Evolutionary conservation across 2,329 filamentous ascomycete species (phyloP).

Genomic region (Colletotrichum somersetense): DNA sequence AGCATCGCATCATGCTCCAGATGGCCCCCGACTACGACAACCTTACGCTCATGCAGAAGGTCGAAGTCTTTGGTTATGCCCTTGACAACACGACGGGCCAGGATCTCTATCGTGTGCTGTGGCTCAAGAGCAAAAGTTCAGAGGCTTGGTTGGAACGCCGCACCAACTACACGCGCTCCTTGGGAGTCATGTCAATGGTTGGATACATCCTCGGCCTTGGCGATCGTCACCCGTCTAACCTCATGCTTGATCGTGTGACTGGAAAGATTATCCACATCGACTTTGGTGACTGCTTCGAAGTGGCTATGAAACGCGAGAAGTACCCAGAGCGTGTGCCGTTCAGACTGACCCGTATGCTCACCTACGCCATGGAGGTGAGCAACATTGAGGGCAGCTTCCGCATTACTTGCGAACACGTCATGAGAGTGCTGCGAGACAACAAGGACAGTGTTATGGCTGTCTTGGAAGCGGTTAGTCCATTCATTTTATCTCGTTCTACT

Average conservation of each 20-base stretch:
- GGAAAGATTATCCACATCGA: conserved; percentile 99
- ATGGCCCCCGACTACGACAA: conserved; percentile 99
- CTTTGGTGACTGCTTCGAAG: conserved; percentile 99
- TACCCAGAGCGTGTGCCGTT: conserved; percentile 98
- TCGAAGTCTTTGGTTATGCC: conserved; percentile 98
- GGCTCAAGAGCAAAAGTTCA: conserved; percentile 98
- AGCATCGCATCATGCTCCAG: conserved; percentile 99
- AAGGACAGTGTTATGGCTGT: conserved; percentile 99
- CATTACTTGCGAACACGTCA: conserved; percentile 98
- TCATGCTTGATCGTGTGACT: conserved; percentile 96
- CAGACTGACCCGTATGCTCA: conserved; percentile 97
- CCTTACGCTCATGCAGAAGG: conserved; percentile 99
- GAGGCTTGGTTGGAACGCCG: conserved; percentile 97
- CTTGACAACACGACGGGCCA: conserved; percentile 99
- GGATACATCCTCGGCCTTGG: conserved; percentile 98
- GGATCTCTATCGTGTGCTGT: conserved; percentile 96
- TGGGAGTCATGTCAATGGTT: conserved; percentile 99
- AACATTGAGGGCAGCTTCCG: conserved; percentile 99
- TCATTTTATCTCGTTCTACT: conserved; percentile 12
- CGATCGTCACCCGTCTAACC: conserved; percentile 95
- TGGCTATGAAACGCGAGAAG: conserved; percentile 99
- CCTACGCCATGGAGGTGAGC: conserved; percentile 99
- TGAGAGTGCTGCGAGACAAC: conserved; percentile 95
- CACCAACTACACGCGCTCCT: conserved; percentile 97
- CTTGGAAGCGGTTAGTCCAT: conserved; percentile 85